phyloP scores from a whole-genome alignment of 768 basidiomycete species.

The Rhodotorula kratochvilovae region DNA sequence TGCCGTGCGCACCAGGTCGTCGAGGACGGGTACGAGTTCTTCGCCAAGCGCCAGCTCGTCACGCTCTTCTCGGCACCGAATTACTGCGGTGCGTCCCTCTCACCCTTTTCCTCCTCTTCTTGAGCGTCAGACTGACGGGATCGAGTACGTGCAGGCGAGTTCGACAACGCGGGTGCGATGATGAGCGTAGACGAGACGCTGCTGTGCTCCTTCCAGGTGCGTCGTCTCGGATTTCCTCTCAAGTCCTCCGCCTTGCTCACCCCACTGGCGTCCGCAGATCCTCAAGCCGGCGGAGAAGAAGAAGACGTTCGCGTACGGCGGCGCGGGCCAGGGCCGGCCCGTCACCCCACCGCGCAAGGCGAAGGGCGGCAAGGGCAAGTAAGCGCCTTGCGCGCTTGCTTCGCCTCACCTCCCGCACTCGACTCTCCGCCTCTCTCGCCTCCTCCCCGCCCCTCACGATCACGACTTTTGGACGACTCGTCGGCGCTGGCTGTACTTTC shows the following conservation, averaged over 20 bases:
- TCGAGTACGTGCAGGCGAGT: conserved; percentile 77
- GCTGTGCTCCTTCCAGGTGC: conserved; percentile 94
- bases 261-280: conserved; percentile 57
- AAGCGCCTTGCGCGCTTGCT: too few relatives aligned
- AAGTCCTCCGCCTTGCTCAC: neutral
- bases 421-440: neutral
- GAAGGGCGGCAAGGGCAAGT: conserved; percentile 76
- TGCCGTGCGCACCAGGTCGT: conserved; percentile 99
- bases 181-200: conserved; percentile 99
- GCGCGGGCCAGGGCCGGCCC: conserved; percentile 66
- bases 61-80: conserved; percentile 89
- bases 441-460: neutral
- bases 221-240: conserved; percentile 40
- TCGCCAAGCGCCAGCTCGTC: conserved; percentile 93
- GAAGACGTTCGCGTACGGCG: conserved; percentile 70
- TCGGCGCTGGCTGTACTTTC: neutral
- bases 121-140: conserved; percentile 42
- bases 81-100: conserved; percentile 34
- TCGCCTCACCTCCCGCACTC: neutral
- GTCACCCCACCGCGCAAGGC: conserved; percentile 95
- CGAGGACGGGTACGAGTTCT: conserved; percentile 98
- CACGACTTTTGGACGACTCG: neutral
- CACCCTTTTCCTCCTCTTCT: neutral
- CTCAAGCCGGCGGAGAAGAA: conserved; percentile 99
- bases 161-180: conserved; percentile 99